These are phyloP conservation scores for Aspergillus sclerotioniger DNA, from an alignment of 495 filamentous ascomycete genomes.

Conservation along the genomic window DNA sequence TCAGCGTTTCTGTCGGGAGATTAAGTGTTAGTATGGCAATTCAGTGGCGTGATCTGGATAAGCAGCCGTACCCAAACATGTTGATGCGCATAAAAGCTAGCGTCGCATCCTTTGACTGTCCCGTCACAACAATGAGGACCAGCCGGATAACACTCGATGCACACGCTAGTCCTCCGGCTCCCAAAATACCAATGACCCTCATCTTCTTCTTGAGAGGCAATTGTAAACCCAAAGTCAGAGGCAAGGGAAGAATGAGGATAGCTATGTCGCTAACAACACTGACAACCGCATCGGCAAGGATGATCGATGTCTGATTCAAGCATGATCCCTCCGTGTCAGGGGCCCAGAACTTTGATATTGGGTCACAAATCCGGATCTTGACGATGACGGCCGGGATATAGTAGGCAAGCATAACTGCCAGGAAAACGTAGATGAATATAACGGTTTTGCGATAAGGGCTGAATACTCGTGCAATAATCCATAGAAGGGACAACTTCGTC, in stretches of 20 bases:
- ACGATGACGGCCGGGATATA: slow-evolving; percentile 39
- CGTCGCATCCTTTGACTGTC: slow-evolving; percentile 30
- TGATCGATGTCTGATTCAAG: slow-evolving; percentile 34
- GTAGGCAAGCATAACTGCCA: slow-evolving; percentile 39
- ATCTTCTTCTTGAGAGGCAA: slow-evolving; percentile 34
- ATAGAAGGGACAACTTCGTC: slow-evolving; percentile 40
- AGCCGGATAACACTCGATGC: slow-evolving; percentile 37
- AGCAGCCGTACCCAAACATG: slow-evolving; percentile 32
- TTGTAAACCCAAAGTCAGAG: slow-evolving; percentile 33
- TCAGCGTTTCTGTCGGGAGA: slow-evolving; percentile 28
- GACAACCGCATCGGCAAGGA: slow-evolving; percentile 38
- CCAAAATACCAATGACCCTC: slow-evolving; percentile 33
- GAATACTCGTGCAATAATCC: slow-evolving; percentile 42
- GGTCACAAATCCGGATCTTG: slow-evolving; percentile 40
- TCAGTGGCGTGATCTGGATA: background rate
- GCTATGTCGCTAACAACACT: slow-evolving; percentile 38
- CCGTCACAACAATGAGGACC: slow-evolving; percentile 28
- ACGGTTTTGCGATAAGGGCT: slow-evolving; percentile 32
- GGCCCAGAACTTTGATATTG: slow-evolving; percentile 35
- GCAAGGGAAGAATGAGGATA: slow-evolving; percentile 34
- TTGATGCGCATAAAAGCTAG: slow-evolving; percentile 37
- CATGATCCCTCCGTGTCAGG: slow-evolving; percentile 23
- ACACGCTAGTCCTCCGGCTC: slow-evolving; percentile 39
- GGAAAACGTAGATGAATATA: slow-evolving; percentile 34
- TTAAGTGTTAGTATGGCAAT: background rate